A percentile compares a stretch with the other conserved stretches of the same genome.
phyloP scores from a whole-genome alignment of 768 basidiomycete species.

The Lactarius quietus region DNA sequence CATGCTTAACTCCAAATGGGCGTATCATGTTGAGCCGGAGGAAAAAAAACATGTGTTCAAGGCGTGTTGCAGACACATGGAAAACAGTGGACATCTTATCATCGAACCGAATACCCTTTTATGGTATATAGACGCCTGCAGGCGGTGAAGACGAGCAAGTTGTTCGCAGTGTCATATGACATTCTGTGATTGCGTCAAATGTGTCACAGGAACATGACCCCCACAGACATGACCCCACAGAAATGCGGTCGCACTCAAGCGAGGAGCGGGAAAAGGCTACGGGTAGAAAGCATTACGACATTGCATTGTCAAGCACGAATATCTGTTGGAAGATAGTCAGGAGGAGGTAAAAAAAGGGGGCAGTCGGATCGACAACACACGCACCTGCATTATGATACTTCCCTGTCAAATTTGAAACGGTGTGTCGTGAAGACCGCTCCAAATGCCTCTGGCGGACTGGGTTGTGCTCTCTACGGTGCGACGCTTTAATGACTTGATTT shows the following conservation, averaged over 20 bases:
- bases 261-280: not conserved
- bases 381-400: conserved; percentile 1
- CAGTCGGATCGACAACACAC: not conserved
- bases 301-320: not conserved
- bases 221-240: no score
- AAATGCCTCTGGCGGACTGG: conserved; percentile 82
- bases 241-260: not conserved
- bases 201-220: conserved; percentile 14
- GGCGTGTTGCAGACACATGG: conserved; percentile 21
- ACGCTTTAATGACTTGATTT: conserved; percentile 75
- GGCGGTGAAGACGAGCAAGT: conserved; percentile 5
- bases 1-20: conserved; percentile 14
- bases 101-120: conserved; percentile 17
- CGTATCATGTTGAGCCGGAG: conserved; percentile 5
- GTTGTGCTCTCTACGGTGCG: conserved; percentile 72
- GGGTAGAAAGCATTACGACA: not conserved
- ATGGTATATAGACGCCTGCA: conserved; percentile 5
- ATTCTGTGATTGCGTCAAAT: conserved; percentile 24
- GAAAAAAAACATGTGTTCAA: conserved; percentile 20
- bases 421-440: conserved; percentile 82
- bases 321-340: conserved; percentile 4
- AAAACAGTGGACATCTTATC: conserved; percentile 20
- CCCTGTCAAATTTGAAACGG: conserved; percentile 48
- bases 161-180: conserved; percentile 2
- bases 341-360: not conserved